Percentiles rank a stretch among this genome's conserved stretches.
Evolutionary conservation across 2,329 filamentous ascomycete species (phyloP).

Genomic region (Cytospora leucostoma): DNA sequence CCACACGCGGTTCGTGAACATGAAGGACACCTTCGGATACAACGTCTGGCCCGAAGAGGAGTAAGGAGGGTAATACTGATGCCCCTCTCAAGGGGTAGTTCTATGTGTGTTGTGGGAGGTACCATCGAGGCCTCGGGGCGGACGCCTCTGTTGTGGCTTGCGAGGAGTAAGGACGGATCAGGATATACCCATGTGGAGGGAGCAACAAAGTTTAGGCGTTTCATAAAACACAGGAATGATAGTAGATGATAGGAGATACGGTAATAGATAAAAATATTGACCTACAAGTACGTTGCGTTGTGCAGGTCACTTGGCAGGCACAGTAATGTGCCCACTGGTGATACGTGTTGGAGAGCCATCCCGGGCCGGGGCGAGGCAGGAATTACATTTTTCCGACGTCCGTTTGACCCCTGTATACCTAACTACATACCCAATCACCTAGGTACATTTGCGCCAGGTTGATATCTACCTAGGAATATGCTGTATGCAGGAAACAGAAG

Average conservation of each 20-base stretch:
- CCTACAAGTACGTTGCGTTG: not conserved
- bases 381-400: too few relatives aligned
- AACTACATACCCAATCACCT: too few relatives aligned
- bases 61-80: slow-evolving; percentile 21
- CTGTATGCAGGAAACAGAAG: too few relatives aligned
- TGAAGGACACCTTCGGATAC: slow-evolving; percentile 79
- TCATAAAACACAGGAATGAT: not conserved
- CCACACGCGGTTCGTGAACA: slow-evolving; percentile 74
- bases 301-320: too few relatives aligned
- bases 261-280: slow-evolving; percentile 8
- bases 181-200: slow-evolving; percentile 22
- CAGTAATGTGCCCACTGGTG: too few relatives aligned
- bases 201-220: slow-evolving; percentile 1
- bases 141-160: slow-evolving; percentile 9
- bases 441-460: too few relatives aligned
- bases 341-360: too few relatives aligned
- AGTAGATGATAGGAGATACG: slow-evolving; percentile 9
- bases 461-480: too few relatives aligned
- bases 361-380: too few relatives aligned
- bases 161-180: slow-evolving; percentile 7
- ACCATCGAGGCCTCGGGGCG: slow-evolving; percentile 4
- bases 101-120: not conserved
- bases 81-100: slow-evolving; percentile 6
- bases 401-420: too few relatives aligned
- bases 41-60: slow-evolving; percentile 68